Percentiles rank a stretch among this genome's conserved stretches.
These are phyloP conservation scores for Pinus albicaulis DNA, from an alignment of 75 land plant species.

Conservation along the genomic window DNA sequence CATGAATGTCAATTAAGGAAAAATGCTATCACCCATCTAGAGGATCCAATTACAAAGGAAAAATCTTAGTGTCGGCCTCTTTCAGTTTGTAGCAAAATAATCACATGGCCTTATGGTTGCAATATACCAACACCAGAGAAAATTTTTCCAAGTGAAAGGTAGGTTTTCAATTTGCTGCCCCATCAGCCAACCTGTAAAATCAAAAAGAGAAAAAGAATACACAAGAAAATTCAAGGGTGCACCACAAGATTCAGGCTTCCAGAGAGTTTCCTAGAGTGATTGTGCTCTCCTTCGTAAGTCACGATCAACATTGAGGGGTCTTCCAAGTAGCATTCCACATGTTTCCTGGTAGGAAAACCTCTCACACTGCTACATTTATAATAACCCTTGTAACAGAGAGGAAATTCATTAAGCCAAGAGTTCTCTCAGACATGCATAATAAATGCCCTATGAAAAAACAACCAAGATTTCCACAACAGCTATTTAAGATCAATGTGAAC, in stretches of 20 bases:
- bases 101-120: neutral
- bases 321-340: conserved; percentile 76
- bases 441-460: neutral
- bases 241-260: conserved; percentile 10
- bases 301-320: conserved; percentile 83
- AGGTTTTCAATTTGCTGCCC: neutral
- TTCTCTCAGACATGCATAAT: neutral
- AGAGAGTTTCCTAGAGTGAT: conserved; percentile 46
- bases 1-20: neutral
- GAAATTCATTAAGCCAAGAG: neutral
- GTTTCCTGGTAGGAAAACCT: conserved; percentile 91
- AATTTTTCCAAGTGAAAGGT: neutral
- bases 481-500: no score
- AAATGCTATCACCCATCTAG: neutral
- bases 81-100: neutral
- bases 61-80: neutral
- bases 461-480: no score
- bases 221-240: conserved; percentile 1
- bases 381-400: conserved; percentile 56
- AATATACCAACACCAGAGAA: conserved; percentile 1
- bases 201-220: neutral
- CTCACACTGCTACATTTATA: conserved; percentile 91
- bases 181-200: neutral
- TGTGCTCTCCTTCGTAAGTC: conserved; percentile 89
- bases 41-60: neutral